A percentile compares a stretch with the other conserved stretches of the same genome.
Evolutionary conservation across 2,329 filamentous ascomycete genomes (phyloP).

Genomic region (Arthrobotrys megalospora): DNA sequence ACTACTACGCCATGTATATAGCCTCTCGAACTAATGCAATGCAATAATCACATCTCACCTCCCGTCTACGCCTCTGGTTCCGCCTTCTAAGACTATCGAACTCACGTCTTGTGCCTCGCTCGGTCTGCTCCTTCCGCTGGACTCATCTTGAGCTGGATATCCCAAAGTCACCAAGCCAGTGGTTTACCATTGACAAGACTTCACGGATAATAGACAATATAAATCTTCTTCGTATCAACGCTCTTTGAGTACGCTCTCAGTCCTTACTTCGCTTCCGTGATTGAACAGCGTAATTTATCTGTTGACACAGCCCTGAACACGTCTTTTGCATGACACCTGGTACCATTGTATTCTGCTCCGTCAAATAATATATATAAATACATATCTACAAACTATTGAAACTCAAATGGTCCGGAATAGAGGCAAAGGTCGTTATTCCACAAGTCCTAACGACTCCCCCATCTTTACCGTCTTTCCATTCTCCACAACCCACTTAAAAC

Average conservation of each 20-base stretch:
- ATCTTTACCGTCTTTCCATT: slow-evolving; percentile 91
- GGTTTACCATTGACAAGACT: slow-evolving; percentile 15
- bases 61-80: background rate
- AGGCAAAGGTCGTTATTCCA: slow-evolving; percentile 70
- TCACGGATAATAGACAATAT: slow-evolving; percentile 59
- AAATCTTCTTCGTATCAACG: slow-evolving; percentile 58
- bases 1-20: slow-evolving; percentile 7
- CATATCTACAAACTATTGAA: slow-evolving; percentile 12
- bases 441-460: slow-evolving; percentile 85
- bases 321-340: background rate
- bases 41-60: background rate
- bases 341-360: background rate
- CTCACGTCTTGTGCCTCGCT: slow-evolving; percentile 60
- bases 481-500: slow-evolving; percentile 88
- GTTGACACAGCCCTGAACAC: slow-evolving; percentile 47
- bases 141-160: slow-evolving; percentile 62
- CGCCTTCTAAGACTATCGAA: background rate
- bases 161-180: background rate
- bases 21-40: background rate
- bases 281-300: slow-evolving; percentile 62
- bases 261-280: slow-evolving; percentile 53
- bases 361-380: background rate
- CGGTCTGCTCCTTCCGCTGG: slow-evolving; percentile 54
- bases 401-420: background rate
- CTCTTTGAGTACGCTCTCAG: slow-evolving; percentile 61